These are phyloP conservation scores for Bodo saltans DNA, from an alignment of 78 protist genomes.

Conservation along the genomic window DNA sequence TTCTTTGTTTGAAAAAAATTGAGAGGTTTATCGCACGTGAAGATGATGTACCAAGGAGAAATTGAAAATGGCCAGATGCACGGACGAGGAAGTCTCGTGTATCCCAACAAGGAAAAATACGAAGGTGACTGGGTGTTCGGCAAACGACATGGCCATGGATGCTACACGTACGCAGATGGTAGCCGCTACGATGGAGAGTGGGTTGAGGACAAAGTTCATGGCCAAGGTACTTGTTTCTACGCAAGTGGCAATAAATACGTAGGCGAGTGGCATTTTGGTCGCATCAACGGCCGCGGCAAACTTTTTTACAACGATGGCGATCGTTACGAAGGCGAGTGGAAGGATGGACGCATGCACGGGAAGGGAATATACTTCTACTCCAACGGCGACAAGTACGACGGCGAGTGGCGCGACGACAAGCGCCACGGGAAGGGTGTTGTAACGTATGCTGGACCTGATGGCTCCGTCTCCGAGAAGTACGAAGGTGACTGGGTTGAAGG, in stretches of 20 bases:
- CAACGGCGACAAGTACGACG: constrained; percentile 54
- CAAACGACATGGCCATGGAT: constrained; percentile 33
- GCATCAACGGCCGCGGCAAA: constrained; percentile 44
- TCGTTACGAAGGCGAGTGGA: constrained; percentile 54
- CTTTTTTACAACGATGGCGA: constrained; percentile 44
- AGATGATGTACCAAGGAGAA: constrained; percentile 35
- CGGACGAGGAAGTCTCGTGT: constrained; percentile 31
- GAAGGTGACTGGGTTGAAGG: constrained; percentile 41
- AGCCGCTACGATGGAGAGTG: constrained; percentile 35
- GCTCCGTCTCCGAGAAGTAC: constrained; percentile 27
- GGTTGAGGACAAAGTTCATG: constrained; percentile 39
- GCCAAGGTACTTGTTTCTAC: constrained; percentile 29
- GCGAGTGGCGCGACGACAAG: constrained; percentile 45
- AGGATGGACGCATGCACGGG: constrained; percentile 34
- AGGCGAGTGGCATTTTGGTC: constrained; percentile 41
- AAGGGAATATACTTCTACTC: constrained; percentile 34
- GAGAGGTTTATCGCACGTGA: neutral
- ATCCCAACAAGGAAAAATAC: constrained; percentile 32
- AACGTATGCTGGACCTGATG: constrained; percentile 31
- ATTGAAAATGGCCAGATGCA: constrained; percentile 41
- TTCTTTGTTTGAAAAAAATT: neutral
- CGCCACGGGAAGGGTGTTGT: constrained; percentile 32
- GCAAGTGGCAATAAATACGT: constrained; percentile 48
- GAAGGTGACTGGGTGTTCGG: constrained; percentile 44
- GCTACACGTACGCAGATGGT: constrained; percentile 26